Evolutionary conservation across 257 asterid genomes (phyloP), one percentile per base, ranked within the genome.

Genomic region (Solanum clarkiae): DNA sequence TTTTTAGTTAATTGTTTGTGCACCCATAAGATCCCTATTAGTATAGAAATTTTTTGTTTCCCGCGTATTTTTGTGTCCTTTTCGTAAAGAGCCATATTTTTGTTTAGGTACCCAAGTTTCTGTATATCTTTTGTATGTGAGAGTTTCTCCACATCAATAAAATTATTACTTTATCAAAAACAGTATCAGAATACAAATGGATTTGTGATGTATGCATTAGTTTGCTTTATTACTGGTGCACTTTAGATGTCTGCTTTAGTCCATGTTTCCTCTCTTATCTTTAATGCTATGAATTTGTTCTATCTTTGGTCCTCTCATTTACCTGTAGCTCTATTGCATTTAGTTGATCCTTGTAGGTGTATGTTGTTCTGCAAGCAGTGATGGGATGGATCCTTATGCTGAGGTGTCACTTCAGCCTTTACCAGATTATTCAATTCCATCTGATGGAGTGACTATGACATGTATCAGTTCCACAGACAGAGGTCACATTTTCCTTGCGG

Each of bases 361-460:
- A 86, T 97, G 98, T 88, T 95, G 98, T 89, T 94, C 99, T 84
- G 97, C 94, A 87, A 92, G 94, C 80, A 92, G 94, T 83, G 96
- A 92, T 82, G 98, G 93, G 86, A 91, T 93, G 60, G 99, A 97
- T 91, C 98, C 97, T 54, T 95, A 92, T 89, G 92, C 93, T 51
- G 98, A 97, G 92, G 93, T 97, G 86, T 88, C 95, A 79, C 95
- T 95, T 86, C 98, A 97, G 89, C 94, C 97, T 17, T 90, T 97
- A 86, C 95, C 97, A 65, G 99, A 97, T 84, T 97, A 97, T 89
- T 89, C 94, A 60, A 90, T 97, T 89, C 96, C 97, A 77, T 94
- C 98, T 65, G 98, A 95, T 89, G 99, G 98, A 81, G 99, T 95
- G 91, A 95, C 98, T 59, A 97, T 97, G 98, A 95, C 97, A 80